phyloP scores from a whole-genome alignment of 1,139 yeast species.

The Sugiyamaella grinbergsii region DNA sequence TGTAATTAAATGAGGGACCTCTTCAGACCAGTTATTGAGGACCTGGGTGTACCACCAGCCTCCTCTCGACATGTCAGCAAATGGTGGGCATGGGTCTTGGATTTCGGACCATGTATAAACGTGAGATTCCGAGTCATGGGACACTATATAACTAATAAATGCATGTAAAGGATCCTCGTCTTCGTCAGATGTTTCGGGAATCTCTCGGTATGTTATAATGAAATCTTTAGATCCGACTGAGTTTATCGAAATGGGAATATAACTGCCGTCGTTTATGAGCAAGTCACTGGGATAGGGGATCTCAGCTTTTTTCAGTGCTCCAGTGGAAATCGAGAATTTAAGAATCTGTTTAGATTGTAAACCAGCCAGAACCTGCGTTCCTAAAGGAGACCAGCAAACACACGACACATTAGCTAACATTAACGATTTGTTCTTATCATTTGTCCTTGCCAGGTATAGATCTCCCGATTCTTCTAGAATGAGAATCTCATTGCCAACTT shows the following conservation, averaged over 20 bases:
- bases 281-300: conserved; percentile 7
- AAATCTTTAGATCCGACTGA: conserved; percentile 33
- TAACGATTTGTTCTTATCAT: not conserved
- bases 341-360: conserved; percentile 29
- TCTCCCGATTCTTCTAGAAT: conserved; percentile 30
- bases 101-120: conserved; percentile 38
- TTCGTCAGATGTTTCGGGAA: conserved; percentile 15
- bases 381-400: conserved; percentile 43
- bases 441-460: conserved; percentile 4
- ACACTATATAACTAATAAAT: conserved; percentile 17
- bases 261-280: conserved; percentile 4
- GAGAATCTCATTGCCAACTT: conserved; percentile 31
- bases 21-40: conserved; percentile 51
- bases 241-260: conserved; percentile 20
- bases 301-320: conserved; percentile 6
- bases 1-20: conserved; percentile 44
- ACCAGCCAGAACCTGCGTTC: conserved; percentile 41
- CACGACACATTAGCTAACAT: conserved; percentile 30
- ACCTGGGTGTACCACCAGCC: conserved; percentile 52
- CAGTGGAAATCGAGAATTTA: conserved; percentile 1
- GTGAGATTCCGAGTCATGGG: conserved; percentile 14
- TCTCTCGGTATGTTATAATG: conserved; percentile 36
- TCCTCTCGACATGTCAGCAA: conserved; percentile 54
- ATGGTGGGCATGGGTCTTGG: conserved; percentile 60
- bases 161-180: conserved; percentile 18